Evolutionary conservation across 768 basidiomycete species (phyloP).

Genomic region (Mycena epipterygia): DNA sequence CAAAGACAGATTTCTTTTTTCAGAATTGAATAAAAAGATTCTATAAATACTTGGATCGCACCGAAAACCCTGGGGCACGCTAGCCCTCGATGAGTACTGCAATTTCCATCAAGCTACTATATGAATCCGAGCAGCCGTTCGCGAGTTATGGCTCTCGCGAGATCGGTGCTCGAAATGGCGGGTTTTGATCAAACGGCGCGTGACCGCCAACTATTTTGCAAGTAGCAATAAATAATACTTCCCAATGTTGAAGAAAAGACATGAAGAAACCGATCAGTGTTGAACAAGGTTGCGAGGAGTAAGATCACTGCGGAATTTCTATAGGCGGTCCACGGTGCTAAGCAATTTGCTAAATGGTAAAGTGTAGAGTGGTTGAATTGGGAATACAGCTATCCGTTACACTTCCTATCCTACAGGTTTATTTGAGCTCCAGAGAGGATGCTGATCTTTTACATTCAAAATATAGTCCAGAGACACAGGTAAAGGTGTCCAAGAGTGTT

Average conservation of each 20-base stretch:
- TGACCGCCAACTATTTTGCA: too few relatives aligned
- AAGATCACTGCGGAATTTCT: not conserved
- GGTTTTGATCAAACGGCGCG: too few relatives aligned
- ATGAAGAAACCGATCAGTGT: not conserved
- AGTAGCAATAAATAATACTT: not conserved
- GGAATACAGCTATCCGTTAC: constrained; percentile 7
- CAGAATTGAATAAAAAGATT: not conserved
- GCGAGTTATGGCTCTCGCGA: not conserved
- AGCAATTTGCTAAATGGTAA: not conserved
- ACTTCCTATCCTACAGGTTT: constrained; percentile 14
- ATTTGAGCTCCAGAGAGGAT: constrained; percentile 3
- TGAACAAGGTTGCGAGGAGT: not conserved
- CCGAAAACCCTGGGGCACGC: not conserved
- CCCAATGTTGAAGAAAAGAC: constrained; percentile 3
- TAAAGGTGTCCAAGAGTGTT: constrained; percentile 3
- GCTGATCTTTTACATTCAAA: constrained; percentile 5
- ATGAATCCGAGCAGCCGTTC: not conserved
- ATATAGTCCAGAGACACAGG: constrained; percentile 9
- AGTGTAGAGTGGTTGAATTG: constrained; percentile 5
- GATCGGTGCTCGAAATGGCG: too few relatives aligned
- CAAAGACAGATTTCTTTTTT: not conserved
- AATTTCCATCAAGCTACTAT: not conserved
- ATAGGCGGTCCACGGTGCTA: not conserved
- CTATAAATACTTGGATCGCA: not conserved
- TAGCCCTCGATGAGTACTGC: not conserved